Evolutionary conservation across 768 basidiomycete species (phyloP), one percentile per base, ranked within the genome.

Genomic region (Lyophyllum shimeji): DNA sequence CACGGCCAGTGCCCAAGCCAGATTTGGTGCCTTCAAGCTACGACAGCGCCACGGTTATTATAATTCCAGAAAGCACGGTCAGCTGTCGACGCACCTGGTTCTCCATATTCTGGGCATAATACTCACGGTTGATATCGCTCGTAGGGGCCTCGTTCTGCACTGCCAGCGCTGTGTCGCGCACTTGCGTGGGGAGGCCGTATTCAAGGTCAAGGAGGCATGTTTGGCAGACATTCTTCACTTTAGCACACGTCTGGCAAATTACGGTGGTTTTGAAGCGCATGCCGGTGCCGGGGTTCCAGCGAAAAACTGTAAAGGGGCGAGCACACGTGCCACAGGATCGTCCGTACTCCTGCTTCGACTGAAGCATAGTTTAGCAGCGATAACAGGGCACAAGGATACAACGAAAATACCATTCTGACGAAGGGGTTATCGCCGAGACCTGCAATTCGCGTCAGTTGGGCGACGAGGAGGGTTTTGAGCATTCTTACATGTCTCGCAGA

Each of bases 281-380:
- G 40, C 95, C 96, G 2, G 86, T 76, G 44, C 97, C 97, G 1
- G 97, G 95, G 67, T 98, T 96, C 97, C 97, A 99, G 39, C 94
- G 89, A 75, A 99, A 99, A 63, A 98, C 90, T 46, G 93, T 96
- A 74, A 95, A 96, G 1, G 93, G 97, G 21, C 97, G 83, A 2
- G 95, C 94, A 68, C 97, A 99, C 51, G 96, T 96, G 60, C 98
- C 98, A 73, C 97, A 99, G 51, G 94, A 94, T 24, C 90, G 82
- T 3, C 95, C 97, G 60, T 90, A 96, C 67, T 95, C 90, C 82
- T 98, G 97, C 74, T 98, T 98, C 6, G 93, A 93, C 96, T 98
- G 58, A 40, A 39, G 58, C 7, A 2, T 40, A 53, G 34, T n/a
- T 39, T 43, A 60, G 53, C 31, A 37, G 46, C 27, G 18, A 40